These are phyloP conservation scores for Fusarium haematococcum DNA, from an alignment of 2,329 filamentous ascomycete genomes.

Conservation along the genomic window DNA sequence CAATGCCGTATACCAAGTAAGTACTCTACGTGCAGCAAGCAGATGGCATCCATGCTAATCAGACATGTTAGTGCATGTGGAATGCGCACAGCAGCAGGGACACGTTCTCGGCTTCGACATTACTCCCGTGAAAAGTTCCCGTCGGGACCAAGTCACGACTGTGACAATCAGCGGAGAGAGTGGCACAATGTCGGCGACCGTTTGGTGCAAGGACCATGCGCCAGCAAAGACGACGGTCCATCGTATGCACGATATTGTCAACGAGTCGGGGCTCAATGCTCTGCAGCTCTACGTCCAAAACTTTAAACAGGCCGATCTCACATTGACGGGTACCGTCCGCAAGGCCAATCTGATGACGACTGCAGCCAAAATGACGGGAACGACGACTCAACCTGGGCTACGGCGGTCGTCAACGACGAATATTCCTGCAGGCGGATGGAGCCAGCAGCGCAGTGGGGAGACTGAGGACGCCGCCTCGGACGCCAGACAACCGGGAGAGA, in stretches of 20 bases:
- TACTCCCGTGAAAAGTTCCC: slow-evolving; percentile 87
- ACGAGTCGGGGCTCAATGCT: slow-evolving; percentile 79
- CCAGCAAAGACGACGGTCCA: slow-evolving; percentile 79
- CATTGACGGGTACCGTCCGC: slow-evolving; percentile 89
- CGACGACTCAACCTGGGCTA: slow-evolving; percentile 51
- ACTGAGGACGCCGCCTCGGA: slow-evolving; percentile 41
- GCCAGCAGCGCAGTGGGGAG: slow-evolving; percentile 43
- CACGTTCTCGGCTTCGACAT: slow-evolving; percentile 92
- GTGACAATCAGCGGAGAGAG: slow-evolving; percentile 84
- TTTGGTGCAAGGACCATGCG: slow-evolving; percentile 94
- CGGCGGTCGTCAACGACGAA: slow-evolving; percentile 69
- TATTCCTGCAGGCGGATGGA: slow-evolving; percentile 37
- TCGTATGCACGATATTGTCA: slow-evolving; percentile 80
- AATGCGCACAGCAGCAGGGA: slow-evolving; percentile 86
- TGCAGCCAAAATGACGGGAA: slow-evolving; percentile 66
- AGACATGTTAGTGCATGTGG: slow-evolving; percentile 77
- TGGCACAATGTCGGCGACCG: slow-evolving; percentile 83
- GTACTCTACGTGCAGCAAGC: slow-evolving; percentile 27
- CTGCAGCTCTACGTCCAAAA: slow-evolving; percentile 88
- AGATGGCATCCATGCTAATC: slow-evolving; percentile 17
- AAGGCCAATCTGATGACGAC: slow-evolving; percentile 85
- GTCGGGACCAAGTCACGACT: slow-evolving; percentile 82
- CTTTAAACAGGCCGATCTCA: slow-evolving; percentile 94
- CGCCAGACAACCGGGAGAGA: slow-evolving; percentile 58
- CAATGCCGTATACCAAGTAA: slow-evolving; percentile 71